Percentiles rank a stretch among this genome's conserved stretches.
phyloP scores from a whole-genome alignment of 768 basidiomycete species.

The Suillus hirtellus region DNA sequence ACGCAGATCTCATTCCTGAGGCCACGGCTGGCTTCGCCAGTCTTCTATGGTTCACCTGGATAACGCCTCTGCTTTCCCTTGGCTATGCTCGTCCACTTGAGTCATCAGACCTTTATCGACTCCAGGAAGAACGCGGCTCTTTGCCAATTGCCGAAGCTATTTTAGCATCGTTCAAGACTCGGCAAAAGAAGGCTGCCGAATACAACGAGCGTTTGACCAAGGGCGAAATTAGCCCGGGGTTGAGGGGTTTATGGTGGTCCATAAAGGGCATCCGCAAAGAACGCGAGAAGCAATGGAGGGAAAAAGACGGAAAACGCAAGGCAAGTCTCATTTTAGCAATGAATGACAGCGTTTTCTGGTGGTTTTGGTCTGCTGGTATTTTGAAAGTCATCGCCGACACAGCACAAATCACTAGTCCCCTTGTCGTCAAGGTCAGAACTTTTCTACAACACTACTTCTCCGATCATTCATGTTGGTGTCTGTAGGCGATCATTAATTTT shows the following conservation, averaged over 20 bases:
- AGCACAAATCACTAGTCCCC: slow-evolving; percentile 71
- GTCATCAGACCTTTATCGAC: slow-evolving; percentile 77
- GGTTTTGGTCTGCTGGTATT: slow-evolving; percentile 73
- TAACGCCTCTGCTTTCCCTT: slow-evolving; percentile 66
- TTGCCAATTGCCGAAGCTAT: slow-evolving; percentile 63
- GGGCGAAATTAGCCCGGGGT: slow-evolving; percentile 62
- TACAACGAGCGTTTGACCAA: slow-evolving; percentile 72
- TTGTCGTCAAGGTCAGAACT: slow-evolving; percentile 70
- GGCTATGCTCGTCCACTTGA: slow-evolving; percentile 84
- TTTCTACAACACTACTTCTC: not conserved
- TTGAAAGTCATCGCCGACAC: slow-evolving; percentile 64
- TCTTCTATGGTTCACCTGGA: slow-evolving; percentile 72
- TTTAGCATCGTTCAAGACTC: slow-evolving; percentile 59
- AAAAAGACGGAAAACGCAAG: slow-evolving; percentile 57
- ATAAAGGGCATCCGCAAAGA: slow-evolving; percentile 47
- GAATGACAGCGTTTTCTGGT: slow-evolving; percentile 77
- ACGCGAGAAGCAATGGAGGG: slow-evolving; percentile 65
- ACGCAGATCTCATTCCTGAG: slow-evolving; percentile 66
- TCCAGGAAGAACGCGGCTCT: slow-evolving; percentile 63
- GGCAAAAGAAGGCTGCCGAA: slow-evolving; percentile 54
- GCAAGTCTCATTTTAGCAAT: slow-evolving; percentile 69
- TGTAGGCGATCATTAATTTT: slow-evolving; percentile 70
- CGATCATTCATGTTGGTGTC: slow-evolving; percentile 3
- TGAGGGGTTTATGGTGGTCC: slow-evolving; percentile 59
- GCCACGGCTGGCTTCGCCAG: slow-evolving; percentile 58